Conservation (phyloP, 371 early-diverging fungal genomes). For the Rhizopus stolonifer region DNA sequence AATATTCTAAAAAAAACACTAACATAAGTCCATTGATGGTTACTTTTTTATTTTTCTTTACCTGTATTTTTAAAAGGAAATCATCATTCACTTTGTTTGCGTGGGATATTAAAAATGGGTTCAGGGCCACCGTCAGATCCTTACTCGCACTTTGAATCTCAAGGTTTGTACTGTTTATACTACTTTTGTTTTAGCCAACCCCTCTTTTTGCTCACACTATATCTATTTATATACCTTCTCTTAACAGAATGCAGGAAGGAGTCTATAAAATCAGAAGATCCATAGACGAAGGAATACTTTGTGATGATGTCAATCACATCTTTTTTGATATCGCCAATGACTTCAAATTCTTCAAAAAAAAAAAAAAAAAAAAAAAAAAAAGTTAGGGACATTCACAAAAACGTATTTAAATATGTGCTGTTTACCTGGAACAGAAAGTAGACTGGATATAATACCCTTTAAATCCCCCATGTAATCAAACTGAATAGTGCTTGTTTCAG, state of each 20-base stretch:
- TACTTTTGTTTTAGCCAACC: slow-evolving; percentile 4
- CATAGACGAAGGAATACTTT: slow-evolving; percentile 29
- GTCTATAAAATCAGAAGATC: slow-evolving; percentile 23
- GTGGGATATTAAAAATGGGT: slow-evolving; percentile 31
- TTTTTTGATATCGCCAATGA: slow-evolving; percentile 21
- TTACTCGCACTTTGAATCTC: slow-evolving; percentile 23
- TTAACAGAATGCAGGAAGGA: slow-evolving; percentile 18
- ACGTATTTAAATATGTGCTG: background rate
- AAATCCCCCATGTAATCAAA: background rate
- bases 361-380: background rate
- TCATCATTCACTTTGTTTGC: slow-evolving; percentile 9
- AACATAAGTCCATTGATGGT: background rate
- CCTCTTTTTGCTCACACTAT: background rate
- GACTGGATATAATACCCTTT: slow-evolving; percentile 10
- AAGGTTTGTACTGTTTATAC: slow-evolving; percentile 25
- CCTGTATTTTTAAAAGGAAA: slow-evolving; percentile 6
- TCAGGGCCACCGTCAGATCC: slow-evolving; percentile 22
- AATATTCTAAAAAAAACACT: slow-evolving; percentile 12
- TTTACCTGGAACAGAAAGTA: slow-evolving; percentile 21
- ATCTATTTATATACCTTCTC: slow-evolving; percentile 18
- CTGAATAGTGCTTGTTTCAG: background rate
- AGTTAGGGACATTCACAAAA: too few relatives aligned
- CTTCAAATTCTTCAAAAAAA: slow-evolving; percentile 37
- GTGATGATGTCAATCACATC: slow-evolving; percentile 17
- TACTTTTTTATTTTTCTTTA: slow-evolving; percentile 6